Conservation (phyloP, 805 yeast genomes). For the Candida ovalis region DNA sequence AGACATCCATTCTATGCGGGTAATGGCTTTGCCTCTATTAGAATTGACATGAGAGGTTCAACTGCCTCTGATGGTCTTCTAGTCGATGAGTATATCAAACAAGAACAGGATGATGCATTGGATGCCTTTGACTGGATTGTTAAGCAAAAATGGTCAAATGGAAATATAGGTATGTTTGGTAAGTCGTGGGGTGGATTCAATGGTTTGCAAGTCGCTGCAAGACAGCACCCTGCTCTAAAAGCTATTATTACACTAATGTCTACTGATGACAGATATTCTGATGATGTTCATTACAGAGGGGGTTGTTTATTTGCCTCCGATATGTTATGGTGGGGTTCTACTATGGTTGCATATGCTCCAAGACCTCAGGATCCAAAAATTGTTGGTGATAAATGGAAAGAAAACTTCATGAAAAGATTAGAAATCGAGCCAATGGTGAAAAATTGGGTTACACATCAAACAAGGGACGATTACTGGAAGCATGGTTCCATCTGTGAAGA, state of each 20-base stretch:
- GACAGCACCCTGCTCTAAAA: constrained; percentile 44
- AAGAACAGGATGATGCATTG: constrained; percentile 42
- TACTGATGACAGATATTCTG: constrained; percentile 45
- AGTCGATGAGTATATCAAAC: constrained; percentile 38
- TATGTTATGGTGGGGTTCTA: constrained; percentile 50
- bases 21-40: constrained; percentile 40
- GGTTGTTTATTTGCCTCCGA: constrained; percentile 42
- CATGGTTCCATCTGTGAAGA: constrained; percentile 45
- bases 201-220: constrained; percentile 42
- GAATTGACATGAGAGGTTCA: constrained; percentile 46
- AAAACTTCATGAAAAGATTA: constrained; percentile 39
- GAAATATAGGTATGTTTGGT: constrained; percentile 44
- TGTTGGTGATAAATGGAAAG: constrained; percentile 37
- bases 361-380: constrained; percentile 44
- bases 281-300: constrained; percentile 48
- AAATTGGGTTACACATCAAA: constrained; percentile 41
- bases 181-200: constrained; percentile 50
- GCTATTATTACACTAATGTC: constrained; percentile 42
- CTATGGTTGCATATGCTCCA: constrained; percentile 41
- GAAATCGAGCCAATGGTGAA: constrained; percentile 37
- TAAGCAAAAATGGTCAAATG: constrained; percentile 41
- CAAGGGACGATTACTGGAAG: constrained; percentile 44
- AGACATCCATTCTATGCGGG: constrained; percentile 47
- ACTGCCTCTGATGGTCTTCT: constrained; percentile 41
- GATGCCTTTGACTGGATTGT: constrained; percentile 42